Conservation (phyloP, 2,329 filamentous ascomycete species). For the Paecilomyces fulvus region DNA sequence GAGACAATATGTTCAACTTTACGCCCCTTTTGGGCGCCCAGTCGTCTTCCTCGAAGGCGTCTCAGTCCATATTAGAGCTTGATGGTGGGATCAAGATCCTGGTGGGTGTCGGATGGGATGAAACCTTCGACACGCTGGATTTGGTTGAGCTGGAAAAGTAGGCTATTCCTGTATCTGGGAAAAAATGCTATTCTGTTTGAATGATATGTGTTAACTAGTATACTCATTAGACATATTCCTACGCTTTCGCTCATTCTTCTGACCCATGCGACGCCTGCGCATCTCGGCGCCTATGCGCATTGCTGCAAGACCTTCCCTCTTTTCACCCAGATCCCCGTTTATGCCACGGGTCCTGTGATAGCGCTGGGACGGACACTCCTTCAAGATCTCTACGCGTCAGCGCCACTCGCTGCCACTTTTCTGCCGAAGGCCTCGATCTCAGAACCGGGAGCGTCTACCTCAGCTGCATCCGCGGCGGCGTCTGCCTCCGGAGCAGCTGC, state of each 20-base stretch:
- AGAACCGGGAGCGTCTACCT: conserved; percentile 42
- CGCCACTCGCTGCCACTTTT: conserved; percentile 76
- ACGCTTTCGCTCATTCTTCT: conserved; percentile 89
- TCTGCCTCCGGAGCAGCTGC: conserved; percentile 18
- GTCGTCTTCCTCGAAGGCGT: conserved; percentile 67
- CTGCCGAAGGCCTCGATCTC: conserved; percentile 67
- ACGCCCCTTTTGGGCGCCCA: conserved; percentile 86
- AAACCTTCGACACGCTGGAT: conserved; percentile 73
- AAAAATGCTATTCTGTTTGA: background rate
- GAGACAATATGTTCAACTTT: conserved; percentile 77
- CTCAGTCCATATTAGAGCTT: conserved; percentile 91
- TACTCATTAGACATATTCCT: conserved; percentile 61
- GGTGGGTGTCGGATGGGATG: conserved; percentile 93
- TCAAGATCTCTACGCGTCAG: conserved; percentile 86
- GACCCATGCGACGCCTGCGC: conserved; percentile 84
- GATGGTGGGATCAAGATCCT: conserved; percentile 95
- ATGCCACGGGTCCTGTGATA: conserved; percentile 88
- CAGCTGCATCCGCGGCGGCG: conserved; percentile 23
- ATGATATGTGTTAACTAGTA: conserved; percentile 7
- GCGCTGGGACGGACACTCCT: conserved; percentile 83
- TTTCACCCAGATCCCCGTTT: conserved; percentile 87
- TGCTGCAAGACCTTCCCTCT: conserved; percentile 94
- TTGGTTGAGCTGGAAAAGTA: conserved; percentile 87
- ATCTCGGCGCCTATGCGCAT: conserved; percentile 88
- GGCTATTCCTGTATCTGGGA: conserved; percentile 17